Evolutionary conservation across 345 rosid genomes (phyloP), one percentile per base, ranked within the genome.

Genomic region (Hibiscus mutabilis): DNA sequence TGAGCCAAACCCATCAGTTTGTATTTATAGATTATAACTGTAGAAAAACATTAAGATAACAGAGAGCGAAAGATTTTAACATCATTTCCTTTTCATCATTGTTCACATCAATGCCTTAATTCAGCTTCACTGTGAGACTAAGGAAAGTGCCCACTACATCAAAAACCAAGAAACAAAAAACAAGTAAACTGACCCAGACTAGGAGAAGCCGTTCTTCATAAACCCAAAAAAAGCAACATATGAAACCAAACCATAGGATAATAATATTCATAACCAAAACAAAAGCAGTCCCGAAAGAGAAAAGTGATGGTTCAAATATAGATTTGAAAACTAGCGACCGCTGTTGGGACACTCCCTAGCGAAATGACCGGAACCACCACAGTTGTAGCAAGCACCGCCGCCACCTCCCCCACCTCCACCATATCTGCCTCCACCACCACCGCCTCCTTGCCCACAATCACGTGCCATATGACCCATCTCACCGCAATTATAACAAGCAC

Each of bases 331-430:
- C 79, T 76, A 86, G 55, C 90, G 88, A 5, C 87, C 80, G 19
- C 79, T 78, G 64, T 86, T 88, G 0, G 95, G 87, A 60, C 98
- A 93, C 15, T 93, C 98, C 79, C 98, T 76, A 0, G 98, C 88
- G 31, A 91, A 93, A 75, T 93, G 98, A 0, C 98, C 98, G 0
- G 92, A 77, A 60, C 73, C 90, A 0, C 98, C 98, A 47, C 98
- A 92, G 84, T 79, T 87, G 76, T 86, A 92, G 64, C 98, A 92
- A 79, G 71, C 83, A 0, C 82, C 77, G 0, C 77, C 13, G 0
- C 67, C 67, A 0, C 80, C 79, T 24, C 81, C 78, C 3, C 95
- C 77, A 0, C 87, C 84, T 0, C 40, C 40, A 35, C 40, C 89
- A 0, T 88, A 80, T 0, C 88, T 77, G 0, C 82, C 81, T 1